These are phyloP conservation scores for Ganoderma resinaceum DNA, from an alignment of 1,284 basidiomycete species.

Conservation along the genomic window DNA sequence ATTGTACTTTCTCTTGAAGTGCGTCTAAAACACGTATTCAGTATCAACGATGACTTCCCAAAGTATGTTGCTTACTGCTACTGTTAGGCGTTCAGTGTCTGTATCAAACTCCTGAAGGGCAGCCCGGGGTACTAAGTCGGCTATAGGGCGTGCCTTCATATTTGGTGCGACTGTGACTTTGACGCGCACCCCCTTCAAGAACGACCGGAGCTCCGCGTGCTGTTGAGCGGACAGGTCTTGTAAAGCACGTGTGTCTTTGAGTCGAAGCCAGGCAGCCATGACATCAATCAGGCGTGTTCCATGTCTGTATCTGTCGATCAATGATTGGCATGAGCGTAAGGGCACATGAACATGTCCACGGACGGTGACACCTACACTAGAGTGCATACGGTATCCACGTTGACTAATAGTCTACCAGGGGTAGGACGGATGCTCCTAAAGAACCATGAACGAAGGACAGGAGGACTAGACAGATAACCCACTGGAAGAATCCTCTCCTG, in stretches of 20 bases:
- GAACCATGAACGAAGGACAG: neutral
- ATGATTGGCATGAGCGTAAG: neutral
- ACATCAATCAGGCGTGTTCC: slow-evolving; percentile 1
- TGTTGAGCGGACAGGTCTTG: neutral
- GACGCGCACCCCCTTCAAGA: slow-evolving; percentile 18
- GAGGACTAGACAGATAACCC: neutral
- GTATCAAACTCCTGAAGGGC: slow-evolving; percentile 18
- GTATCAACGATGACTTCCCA: neutral
- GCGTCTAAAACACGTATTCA: neutral
- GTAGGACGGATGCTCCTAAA: slow-evolving; percentile 33
- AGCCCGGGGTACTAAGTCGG: slow-evolving; percentile 7
- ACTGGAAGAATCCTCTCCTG: slow-evolving; percentile 28
- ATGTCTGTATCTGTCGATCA: slow-evolving; percentile 11
- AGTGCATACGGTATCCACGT: slow-evolving; percentile 33
- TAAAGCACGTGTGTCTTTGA: slow-evolving; percentile 2
- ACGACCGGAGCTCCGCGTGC: slow-evolving; percentile 4
- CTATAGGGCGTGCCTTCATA: slow-evolving; percentile 10
- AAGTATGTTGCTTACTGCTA: neutral
- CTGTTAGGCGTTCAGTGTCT: slow-evolving; percentile 3
- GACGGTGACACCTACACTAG: slow-evolving; percentile 25
- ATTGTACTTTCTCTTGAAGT: slow-evolving; percentile 20
- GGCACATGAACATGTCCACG: neutral
- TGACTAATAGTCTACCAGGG: slow-evolving; percentile 31
- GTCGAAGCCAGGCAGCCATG: neutral
- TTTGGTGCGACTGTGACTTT: neutral